These are phyloP conservation scores for Diaporthe batatas DNA, from an alignment of 2,329 filamentous ascomycete species.

Conservation along the genomic window DNA sequence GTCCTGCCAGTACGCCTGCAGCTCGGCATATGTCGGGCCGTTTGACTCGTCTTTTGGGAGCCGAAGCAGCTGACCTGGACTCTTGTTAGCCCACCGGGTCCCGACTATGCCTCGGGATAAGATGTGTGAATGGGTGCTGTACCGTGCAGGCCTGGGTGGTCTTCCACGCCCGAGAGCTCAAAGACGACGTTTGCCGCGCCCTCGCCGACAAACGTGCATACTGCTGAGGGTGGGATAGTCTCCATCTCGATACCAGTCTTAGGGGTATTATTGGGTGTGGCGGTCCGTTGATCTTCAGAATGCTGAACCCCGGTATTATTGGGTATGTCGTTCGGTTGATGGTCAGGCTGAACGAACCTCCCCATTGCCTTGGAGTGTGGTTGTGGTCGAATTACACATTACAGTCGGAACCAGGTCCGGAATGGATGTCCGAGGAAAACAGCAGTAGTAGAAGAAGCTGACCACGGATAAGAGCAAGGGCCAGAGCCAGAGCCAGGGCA, in stretches of 20 bases:
- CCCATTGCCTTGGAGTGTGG: conserved; percentile 27
- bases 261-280: not conserved
- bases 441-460: not conserved
- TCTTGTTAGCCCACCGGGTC: conserved; percentile 41
- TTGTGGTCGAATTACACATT: conserved; percentile 25
- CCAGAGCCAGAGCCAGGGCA: too few relatives aligned
- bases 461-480: not conserved
- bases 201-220: conserved; percentile 66
- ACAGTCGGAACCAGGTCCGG: conserved; percentile 25
- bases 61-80: conserved; percentile 67
- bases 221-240: conserved; percentile 26
- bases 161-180: conserved; percentile 56
- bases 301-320: not conserved
- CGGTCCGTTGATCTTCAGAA: conserved; percentile 14
- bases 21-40: conserved; percentile 57
- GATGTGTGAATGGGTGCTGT: not conserved
- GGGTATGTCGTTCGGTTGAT: not conserved
- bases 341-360: conserved; percentile 12
- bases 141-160: conserved; percentile 38
- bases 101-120: not conserved
- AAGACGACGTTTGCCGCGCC: conserved; percentile 85
- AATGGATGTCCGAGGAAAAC: not conserved
- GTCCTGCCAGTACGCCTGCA: conserved; percentile 63
- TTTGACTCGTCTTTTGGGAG: conserved; percentile 69
- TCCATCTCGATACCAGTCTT: conserved; percentile 31